Evolutionary conservation across 805 yeast genomes (phyloP), one percentile per base, ranked within the genome.

Genomic region (Wickerhamomyces rabaulensis): DNA sequence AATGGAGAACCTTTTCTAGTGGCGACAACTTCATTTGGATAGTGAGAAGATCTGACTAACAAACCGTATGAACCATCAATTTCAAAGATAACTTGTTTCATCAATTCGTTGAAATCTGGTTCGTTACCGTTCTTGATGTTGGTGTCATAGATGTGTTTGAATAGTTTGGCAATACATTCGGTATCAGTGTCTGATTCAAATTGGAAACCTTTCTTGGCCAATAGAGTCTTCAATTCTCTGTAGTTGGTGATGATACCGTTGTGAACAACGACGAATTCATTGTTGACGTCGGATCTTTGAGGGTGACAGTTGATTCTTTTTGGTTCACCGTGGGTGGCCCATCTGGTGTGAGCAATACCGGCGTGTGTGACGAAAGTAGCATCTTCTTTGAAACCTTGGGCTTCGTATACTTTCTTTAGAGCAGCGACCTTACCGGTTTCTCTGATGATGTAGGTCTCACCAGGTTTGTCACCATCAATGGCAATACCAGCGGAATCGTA

Each of bases 311-410:
- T 94, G 51, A 67, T 58, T 52, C 76, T 80, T 55, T 80, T 81
- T 48, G 97, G 97, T 60, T 83, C 87, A 68, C 99, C 99, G 68
- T 94, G 99, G 35, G 99, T 94, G 43, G 99, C 99, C 99, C 99
- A 94, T 75, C 99, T 87, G 13, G 99, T 94, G 70, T 94, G 99
- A 21, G 99, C 98, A 66, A 94, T 94, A 64, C 96, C 99, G 50
- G 83, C 90, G 64, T 94, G 99, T 65, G 84, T 80, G 57, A 79
- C 83, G 63, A 88, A 90, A 19, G 79, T 74, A 50, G 78, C 81
- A 25, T 75, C 67, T 57, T 84, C 75, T 59, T 85, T 79, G 48
- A 82, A 76, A 40, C 78, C 65, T 20, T 65, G 61, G 20, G 65
- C 54, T 27, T 69, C 72, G 55, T 87, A 80, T 68, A 83, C 82